Conservation (phyloP, 2,329 filamentous ascomycete genomes). For the Colletotrichum higginsianum region DNA sequence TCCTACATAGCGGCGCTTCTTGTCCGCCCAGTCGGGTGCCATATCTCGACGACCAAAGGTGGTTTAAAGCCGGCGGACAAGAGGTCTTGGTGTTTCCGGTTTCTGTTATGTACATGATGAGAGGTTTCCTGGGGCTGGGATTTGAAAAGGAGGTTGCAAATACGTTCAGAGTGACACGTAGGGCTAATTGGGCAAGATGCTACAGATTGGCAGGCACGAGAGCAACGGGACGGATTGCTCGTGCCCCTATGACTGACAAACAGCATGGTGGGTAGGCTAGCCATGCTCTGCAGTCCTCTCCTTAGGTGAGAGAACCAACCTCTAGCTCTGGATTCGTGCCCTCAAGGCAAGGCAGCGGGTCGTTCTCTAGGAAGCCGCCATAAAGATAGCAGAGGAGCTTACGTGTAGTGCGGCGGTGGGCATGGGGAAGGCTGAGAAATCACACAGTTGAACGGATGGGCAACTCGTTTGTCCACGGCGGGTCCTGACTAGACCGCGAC, state of each 20-base stretch:
- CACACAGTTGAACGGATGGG: too few species aligned
- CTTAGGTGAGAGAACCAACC: neutral
- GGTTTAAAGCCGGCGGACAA: slow-evolving; percentile 3
- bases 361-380: too few species aligned
- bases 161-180: too few species aligned
- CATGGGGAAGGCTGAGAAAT: too few species aligned
- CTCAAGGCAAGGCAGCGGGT: neutral
- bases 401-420: too few species aligned
- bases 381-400: too few species aligned
- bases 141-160: neutral
- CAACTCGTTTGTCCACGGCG: too few species aligned
- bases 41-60: neutral
- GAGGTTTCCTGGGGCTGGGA: neutral
- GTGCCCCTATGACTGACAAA: neutral
- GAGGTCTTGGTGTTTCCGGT: neutral
- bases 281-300: too few species aligned
- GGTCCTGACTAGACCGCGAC: too few species aligned
- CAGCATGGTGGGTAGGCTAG: neutral
- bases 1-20: neutral
- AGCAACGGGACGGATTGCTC: neutral
- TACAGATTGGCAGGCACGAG: neutral
- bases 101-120: neutral
- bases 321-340: too few species aligned
- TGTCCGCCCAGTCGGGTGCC: neutral
- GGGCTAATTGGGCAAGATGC: neutral